These are phyloP conservation scores for Thalassiosira mediterranea DNA, from an alignment of 352 stramenopile genomes.

Conservation along the genomic window DNA sequence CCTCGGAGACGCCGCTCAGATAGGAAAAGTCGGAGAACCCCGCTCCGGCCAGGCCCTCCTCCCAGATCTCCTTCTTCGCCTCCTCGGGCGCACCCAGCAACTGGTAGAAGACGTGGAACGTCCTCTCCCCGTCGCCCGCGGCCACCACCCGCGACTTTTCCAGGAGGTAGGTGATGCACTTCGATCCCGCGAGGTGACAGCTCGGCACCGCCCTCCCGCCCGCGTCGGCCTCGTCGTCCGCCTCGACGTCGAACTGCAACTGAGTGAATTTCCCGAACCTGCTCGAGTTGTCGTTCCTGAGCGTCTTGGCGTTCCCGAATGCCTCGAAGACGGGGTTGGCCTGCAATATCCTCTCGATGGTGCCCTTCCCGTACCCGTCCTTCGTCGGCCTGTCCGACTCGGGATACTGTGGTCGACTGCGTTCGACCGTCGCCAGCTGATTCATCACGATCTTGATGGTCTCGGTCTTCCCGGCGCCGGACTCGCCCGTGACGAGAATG, in stretches of 20 bases:
- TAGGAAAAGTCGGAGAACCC: constrained; percentile 69
- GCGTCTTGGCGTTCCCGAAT: constrained; percentile 96
- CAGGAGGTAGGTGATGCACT: constrained; percentile 91
- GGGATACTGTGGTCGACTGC: no score
- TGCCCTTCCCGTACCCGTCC: constrained; percentile 42
- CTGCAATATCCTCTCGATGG: constrained; percentile 81
- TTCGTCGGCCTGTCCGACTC: no score
- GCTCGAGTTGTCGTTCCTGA: constrained; percentile 94
- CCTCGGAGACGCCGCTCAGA: constrained; percentile 59
- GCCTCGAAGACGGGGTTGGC: constrained; percentile 86
- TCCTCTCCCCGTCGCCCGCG: constrained; percentile 92
- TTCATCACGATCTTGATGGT: constrained; percentile 97
- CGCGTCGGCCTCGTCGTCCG: constrained; percentile 11
- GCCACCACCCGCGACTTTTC: constrained; percentile 96
- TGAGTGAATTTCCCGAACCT: constrained; percentile 96
- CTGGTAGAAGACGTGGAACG: constrained; percentile 99
- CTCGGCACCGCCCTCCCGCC: constrained; percentile 40
- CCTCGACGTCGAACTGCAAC: constrained; percentile 91
- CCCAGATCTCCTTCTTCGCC: constrained; percentile 74
- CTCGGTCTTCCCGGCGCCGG: constrained; percentile 93
- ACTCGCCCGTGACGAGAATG: constrained; percentile 92
- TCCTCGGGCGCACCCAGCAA: constrained; percentile 78
- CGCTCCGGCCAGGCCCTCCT: constrained; percentile 63
- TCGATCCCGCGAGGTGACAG: constrained; percentile 71
- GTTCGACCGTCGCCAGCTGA: constrained; percentile 89